A percentile compares a stretch with the other conserved stretches of the same genome.
Evolutionary conservation across 192 early-diverging fungal species (phyloP).

Genomic region (Entomortierella parvispora): DNA sequence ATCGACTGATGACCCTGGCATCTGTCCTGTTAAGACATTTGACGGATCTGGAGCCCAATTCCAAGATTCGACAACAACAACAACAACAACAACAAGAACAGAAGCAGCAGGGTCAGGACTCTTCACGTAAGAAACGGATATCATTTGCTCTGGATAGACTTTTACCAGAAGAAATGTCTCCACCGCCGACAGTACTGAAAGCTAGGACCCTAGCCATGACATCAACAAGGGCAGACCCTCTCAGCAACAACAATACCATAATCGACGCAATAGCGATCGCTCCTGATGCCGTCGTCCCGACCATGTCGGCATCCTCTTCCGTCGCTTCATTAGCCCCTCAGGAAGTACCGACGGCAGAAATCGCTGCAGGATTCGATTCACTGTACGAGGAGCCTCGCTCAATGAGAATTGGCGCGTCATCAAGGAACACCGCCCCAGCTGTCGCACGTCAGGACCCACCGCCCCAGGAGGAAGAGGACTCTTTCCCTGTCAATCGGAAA

Average conservation of each 20-base stretch:
- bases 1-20: slow-evolving; percentile 17
- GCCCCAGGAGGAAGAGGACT: neutral
- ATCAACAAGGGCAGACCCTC: neutral
- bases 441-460: neutral
- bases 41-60: slow-evolving; percentile 25
- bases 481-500: slow-evolving; percentile 12
- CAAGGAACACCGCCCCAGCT: slow-evolving; percentile 14
- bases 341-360: too few relatives aligned
- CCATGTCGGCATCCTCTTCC: too few relatives aligned
- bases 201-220: too few relatives aligned
- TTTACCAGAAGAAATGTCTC: too few relatives aligned
- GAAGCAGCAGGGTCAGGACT: neutral
- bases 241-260: neutral
- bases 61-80: slow-evolving; percentile 8
- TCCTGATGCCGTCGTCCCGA: too few relatives aligned
- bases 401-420: neutral
- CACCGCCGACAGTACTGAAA: too few relatives aligned
- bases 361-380: neutral
- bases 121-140: neutral
- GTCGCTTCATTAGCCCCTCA: too few relatives aligned
- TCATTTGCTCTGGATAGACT: too few relatives aligned
- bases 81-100: neutral
- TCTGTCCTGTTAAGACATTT: slow-evolving; percentile 19
- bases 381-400: neutral
- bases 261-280: neutral